Conservation (phyloP, 2,329 filamentous ascomycete genomes). For the Xylaria sp. region DNA sequence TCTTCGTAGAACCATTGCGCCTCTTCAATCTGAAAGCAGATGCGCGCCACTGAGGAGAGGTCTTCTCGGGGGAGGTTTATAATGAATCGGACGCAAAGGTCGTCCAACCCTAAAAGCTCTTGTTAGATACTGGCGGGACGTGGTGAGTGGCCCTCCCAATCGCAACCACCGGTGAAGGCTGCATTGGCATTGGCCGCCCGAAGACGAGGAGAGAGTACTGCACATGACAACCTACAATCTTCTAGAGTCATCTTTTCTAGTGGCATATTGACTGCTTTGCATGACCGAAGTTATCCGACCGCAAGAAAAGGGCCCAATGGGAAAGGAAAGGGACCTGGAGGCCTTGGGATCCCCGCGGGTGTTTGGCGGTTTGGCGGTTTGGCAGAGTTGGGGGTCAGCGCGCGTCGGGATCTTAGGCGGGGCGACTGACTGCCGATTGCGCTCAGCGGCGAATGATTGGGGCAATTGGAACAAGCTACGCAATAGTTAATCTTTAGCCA, state of each 20-base stretch:
- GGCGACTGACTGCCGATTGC: slow-evolving; percentile 34
- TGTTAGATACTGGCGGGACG: slow-evolving; percentile 36
- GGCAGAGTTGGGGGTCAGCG: slow-evolving; percentile 14
- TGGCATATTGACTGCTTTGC: slow-evolving; percentile 69
- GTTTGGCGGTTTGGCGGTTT: not conserved
- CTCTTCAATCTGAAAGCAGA: slow-evolving; percentile 99
- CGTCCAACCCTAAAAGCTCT: slow-evolving; percentile 81
- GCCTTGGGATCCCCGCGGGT: slow-evolving; percentile 7
- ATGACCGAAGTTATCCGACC: slow-evolving; percentile 39
- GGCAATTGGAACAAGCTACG: slow-evolving; percentile 2
- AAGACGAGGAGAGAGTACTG: slow-evolving; percentile 8
- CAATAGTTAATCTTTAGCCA: not conserved
- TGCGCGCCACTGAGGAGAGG: slow-evolving; percentile 86
- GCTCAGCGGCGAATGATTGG: slow-evolving; percentile 30
- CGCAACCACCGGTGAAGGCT: not conserved
- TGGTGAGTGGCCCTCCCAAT: not conserved
- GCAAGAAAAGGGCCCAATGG: slow-evolving; percentile 13
- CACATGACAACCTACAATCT: slow-evolving; percentile 73
- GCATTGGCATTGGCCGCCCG: not conserved
- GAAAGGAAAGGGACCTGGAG: slow-evolving; percentile 1
- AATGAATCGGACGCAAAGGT: slow-evolving; percentile 97
- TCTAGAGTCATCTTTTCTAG: slow-evolving; percentile 85
- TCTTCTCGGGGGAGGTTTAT: slow-evolving; percentile 96
- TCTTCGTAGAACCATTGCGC: slow-evolving; percentile 99
- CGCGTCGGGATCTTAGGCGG: slow-evolving; percentile 27